Base-by-base conservation (phyloP, 202 grass and related monocot genomes). In the Hordeum pubiflorum region DNA sequence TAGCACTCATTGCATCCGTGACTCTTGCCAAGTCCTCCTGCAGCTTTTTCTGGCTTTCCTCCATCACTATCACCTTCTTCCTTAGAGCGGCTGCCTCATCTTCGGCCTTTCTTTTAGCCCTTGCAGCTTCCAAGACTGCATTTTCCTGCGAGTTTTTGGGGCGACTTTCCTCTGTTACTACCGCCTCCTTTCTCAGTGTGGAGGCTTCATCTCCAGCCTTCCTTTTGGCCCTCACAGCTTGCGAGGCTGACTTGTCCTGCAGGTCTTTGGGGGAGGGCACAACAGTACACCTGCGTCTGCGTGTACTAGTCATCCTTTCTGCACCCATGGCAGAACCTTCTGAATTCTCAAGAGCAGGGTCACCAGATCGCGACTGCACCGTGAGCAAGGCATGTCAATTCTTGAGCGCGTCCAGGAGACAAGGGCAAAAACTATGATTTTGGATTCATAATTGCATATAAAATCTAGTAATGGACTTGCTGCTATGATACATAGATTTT, bases 51-150 rank as follows among this genome's bases (percentile, higher is more conserved):
- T 91, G 86, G 7, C 59, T 72, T 75, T 74, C 80, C 67, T 87
- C 81, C 87, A 87, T 87, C 31, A 63, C 61, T 10, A 85, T 46
- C 22, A 89, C 84, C 58, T 93, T 89, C 48, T 89, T 80, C 87
- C 69, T 89, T 69, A 83, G 34, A 10, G 67, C 26, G 18, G 26
- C 75, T 27, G 65, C 73, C 73, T 87, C 84, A 4, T 89, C 81
- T 75, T 87, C 78, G 79, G 81, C 90, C 3, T 2, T 31, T 76
- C 58, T 76, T 78, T 84, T 85, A 50, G 81, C 87, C 74, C 87
- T 88, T 39, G 63, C 74, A 57, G 68, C 61, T 81, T 85, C 72
- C 55, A 14, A 59, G 48, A 15, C 52, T 67, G 26, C 48, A 31
- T 23, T 68, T 41, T 36, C 50, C 23, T 72, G 69, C 13, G 40